phyloP scores from a whole-genome alignment of 1,284 basidiomycete species.

The Trichosporon ovoides region DNA sequence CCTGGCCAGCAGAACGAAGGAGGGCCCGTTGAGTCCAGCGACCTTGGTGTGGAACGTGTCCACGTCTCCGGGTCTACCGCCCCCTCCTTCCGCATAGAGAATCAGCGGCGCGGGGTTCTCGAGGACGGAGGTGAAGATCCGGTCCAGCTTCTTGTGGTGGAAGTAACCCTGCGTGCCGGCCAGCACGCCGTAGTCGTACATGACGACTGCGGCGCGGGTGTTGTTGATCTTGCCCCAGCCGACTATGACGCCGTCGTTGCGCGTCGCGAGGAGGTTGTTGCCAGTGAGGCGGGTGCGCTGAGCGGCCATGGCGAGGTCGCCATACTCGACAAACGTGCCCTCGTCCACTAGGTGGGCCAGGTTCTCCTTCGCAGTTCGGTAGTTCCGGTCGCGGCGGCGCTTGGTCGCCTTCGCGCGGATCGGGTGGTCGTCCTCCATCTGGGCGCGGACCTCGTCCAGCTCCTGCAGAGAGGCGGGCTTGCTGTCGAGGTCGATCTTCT shows the following conservation, averaged over 20 bases:
- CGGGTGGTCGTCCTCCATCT: constrained; percentile 12
- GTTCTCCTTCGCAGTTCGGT: constrained; percentile 21
- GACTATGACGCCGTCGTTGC: constrained; percentile 23
- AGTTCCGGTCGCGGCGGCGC: constrained; percentile 11
- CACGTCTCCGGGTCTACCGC: constrained; percentile 20
- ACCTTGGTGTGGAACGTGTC: constrained; percentile 17
- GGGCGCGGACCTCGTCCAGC: constrained; percentile 16
- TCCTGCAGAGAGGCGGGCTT: constrained; percentile 16
- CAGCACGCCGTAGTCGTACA: constrained; percentile 22
- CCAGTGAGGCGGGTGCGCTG: constrained; percentile 14
- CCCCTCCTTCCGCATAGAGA: constrained; percentile 21
- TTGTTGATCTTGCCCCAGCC: constrained; percentile 21
- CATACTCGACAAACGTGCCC: constrained; percentile 19
- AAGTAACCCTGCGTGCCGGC: constrained; percentile 22
- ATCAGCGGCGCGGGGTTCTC: constrained; percentile 20
- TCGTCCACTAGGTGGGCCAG: constrained; percentile 21
- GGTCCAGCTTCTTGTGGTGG: constrained; percentile 23
- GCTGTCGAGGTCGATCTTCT: constrained; percentile 15
- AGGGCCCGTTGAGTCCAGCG: constrained; percentile 14
- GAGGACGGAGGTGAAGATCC: constrained; percentile 17
- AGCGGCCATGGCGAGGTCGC: constrained; percentile 18
- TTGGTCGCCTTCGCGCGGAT: constrained; percentile 16
- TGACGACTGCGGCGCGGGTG: constrained; percentile 14
- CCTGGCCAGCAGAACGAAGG: constrained; percentile 14
- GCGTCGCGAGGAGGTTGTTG: constrained; percentile 13